Evolutionary conservation across 2,329 filamentous ascomycete genomes (phyloP), one percentile per base, ranked within the genome.

Genomic region (Rhinocladiella mackenziei): DNA sequence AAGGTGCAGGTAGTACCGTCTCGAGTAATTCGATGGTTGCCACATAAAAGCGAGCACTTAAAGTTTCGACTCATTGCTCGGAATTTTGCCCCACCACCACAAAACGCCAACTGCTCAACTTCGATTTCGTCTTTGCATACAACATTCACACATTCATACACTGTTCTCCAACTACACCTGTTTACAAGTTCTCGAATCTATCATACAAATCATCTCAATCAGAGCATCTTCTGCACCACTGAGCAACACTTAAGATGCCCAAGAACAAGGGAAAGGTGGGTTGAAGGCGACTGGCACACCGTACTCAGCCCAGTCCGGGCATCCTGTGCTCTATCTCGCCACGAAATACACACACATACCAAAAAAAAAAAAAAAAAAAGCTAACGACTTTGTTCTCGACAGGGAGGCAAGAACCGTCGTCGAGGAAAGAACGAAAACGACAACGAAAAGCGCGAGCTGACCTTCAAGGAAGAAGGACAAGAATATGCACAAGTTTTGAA

Each of bases 351-450:
- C 23, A 26, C 23, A 26, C 8, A 26, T 26, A 14, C 28, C 6
- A 31, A 2, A 9, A 31, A 5, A 9, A 14, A 31, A 2, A 31
- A 31, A n/a, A 31, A 6, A 31, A 6, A 31, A 2, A 10, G 2
- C 41, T 44, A 38, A 44, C 14, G 7, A 11, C 10, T 8, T 18
- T 31, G 9, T 37, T 45, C 29, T 39, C 29, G 35, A 78, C 61
- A 92, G 88, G 91, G 91, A 71, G 91, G 91, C 75, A 97, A 97
- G 80, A 97, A 97, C 75, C 78, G 91, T 72, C 85, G 91, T 81
- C 82, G 92, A 75, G 91, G 91, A 74, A 97, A 96, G 84, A 94
- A 94, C 80, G 88, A 94, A 75, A 94, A 92, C 74, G 92, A 97
- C 77, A 94, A 96, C 67, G 89, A 96, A 76, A 96, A 96, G 79